phyloP scores from a whole-genome alignment of 345 rosid genomes.

The Populus ilicifolia region DNA sequence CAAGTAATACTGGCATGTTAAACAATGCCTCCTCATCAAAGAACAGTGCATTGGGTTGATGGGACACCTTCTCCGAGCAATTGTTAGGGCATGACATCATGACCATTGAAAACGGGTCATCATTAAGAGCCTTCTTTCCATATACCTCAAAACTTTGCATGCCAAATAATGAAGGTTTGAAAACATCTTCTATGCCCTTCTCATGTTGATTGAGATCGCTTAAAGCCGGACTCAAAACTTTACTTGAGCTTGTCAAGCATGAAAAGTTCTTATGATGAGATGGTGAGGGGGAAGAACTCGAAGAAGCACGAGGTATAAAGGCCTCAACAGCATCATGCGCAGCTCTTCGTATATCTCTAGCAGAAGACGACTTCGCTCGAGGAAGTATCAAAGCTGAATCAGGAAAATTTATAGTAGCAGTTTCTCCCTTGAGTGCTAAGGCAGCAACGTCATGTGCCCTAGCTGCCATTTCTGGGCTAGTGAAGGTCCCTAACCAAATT shows the following conservation, averaged over 20 bases:
- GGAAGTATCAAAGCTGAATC: conserved; percentile 13
- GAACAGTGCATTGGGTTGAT: neutral
- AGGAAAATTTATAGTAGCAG: conserved; percentile 20
- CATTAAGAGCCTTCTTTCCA: neutral
- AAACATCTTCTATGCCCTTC: neutral
- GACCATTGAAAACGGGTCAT: neutral
- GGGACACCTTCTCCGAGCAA: neutral
- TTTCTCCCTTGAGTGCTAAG: conserved; percentile 20
- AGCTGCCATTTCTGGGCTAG: conserved; percentile 31
- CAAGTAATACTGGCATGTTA: conserved; percentile 26
- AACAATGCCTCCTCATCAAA: conserved; percentile 28
- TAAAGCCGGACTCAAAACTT: neutral
- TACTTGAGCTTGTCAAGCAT: neutral
- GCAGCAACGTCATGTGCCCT: conserved; percentile 36
- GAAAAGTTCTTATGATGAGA: neutral
- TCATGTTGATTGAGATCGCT: neutral
- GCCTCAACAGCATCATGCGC: conserved; percentile 18
- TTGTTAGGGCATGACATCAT: neutral
- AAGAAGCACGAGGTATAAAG: neutral
- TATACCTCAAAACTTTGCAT: too few relatives aligned
- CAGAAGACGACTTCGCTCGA: conserved; percentile 5
- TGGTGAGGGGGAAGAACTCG: neutral
- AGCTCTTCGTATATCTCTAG: conserved; percentile 21
- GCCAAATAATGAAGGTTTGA: neutral
- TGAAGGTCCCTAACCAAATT: conserved; percentile 31